phyloP scores from a whole-genome alignment of 768 basidiomycete genomes.

The Boletus eberwhitei region DNA sequence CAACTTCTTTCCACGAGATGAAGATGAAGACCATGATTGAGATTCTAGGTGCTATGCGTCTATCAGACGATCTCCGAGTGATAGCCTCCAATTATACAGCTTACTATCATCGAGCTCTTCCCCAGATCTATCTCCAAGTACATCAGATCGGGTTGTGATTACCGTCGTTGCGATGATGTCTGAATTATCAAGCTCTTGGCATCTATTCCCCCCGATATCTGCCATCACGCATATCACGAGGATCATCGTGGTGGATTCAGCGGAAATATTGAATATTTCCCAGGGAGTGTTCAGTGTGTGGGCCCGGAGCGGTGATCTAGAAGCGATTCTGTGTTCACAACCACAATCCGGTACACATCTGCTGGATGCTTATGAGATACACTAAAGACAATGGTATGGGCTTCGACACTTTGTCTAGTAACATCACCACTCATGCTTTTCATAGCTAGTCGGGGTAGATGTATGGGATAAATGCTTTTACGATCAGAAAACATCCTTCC shows the following conservation, averaged over 20 bases:
- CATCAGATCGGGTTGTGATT: not conserved
- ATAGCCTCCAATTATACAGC: not conserved
- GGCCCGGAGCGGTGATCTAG: too few relatives aligned
- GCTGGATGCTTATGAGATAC: not conserved
- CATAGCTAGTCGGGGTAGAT: not conserved
- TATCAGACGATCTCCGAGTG: not conserved
- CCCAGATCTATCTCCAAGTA: not conserved
- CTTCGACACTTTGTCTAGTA: not conserved
- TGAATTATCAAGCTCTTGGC: not conserved
- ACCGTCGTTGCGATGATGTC: not conserved
- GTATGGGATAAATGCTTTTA: not conserved
- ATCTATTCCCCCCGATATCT: not conserved
- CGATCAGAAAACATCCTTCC: not conserved
- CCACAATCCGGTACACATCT: not conserved
- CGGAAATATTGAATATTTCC: not conserved
- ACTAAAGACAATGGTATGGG: not conserved
- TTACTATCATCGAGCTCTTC: not conserved
- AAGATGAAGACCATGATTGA: not conserved
- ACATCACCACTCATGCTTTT: not conserved
- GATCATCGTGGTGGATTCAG: not conserved
- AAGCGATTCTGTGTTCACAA: not conserved
- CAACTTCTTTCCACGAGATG: not conserved
- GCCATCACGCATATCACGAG: not conserved
- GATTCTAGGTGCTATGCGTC: not conserved
- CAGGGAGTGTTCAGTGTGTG: too few relatives aligned